Evolutionary conservation across 2,329 filamentous ascomycete species (phyloP).

Genomic region (Colletotrichum sp.): DNA sequence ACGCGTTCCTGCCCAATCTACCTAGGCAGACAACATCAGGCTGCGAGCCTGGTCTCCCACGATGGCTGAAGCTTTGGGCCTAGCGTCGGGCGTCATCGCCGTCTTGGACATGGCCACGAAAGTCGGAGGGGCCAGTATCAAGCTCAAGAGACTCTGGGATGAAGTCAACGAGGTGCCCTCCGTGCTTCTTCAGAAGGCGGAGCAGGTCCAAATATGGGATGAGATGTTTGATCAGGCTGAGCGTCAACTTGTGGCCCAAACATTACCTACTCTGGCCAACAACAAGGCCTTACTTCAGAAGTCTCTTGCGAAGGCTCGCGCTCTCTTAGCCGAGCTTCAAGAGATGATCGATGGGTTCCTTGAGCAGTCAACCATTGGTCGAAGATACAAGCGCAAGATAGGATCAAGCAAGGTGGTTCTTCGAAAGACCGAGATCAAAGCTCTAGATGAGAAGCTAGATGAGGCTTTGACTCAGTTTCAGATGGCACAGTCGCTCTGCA

Average conservation of each 20-base stretch:
- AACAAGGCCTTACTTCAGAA: rapidly evolving
- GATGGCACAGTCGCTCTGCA: neutral
- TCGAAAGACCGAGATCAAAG: neutral
- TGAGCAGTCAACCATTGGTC: rapidly evolving
- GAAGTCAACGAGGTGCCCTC: neutral
- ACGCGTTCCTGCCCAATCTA: too few species aligned
- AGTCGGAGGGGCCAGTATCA: neutral
- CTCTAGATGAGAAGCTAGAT: neutral
- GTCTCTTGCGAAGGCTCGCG: neutral
- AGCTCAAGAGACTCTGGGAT: neutral
- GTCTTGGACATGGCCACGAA: neutral
- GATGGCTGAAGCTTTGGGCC: rapidly evolving
- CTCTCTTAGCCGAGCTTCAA: neutral
- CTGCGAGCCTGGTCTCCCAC: too few species aligned
- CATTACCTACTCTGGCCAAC: too few species aligned
- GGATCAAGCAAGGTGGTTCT: neutral
- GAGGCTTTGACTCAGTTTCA: neutral
- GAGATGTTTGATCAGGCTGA: neutral
- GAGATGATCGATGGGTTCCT: neutral
- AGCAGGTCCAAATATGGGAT: neutral
- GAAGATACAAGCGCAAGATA: neutral
- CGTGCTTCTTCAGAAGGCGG: neutral
- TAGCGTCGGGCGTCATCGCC: neutral
- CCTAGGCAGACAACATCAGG: too few species aligned
- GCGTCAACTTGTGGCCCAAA: too few species aligned